Percentiles rank a stretch among this genome's conserved stretches.
phyloP scores from a whole-genome alignment of 1,284 basidiomycete species.

The Cutaneotrichosporon mucoides region DNA sequence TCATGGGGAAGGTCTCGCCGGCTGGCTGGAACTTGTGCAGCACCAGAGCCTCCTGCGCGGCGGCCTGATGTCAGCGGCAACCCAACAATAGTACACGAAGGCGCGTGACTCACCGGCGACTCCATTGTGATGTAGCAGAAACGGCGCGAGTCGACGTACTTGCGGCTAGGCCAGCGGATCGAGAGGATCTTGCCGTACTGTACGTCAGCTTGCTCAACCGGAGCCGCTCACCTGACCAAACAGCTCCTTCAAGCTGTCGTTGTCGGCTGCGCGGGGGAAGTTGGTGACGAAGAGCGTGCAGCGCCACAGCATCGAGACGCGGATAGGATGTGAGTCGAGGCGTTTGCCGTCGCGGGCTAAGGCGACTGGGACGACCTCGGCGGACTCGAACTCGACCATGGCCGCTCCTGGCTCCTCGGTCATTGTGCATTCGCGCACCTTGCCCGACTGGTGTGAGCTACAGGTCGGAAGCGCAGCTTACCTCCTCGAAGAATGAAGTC shows the following conservation, averaged over 20 bases:
- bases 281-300: conserved; percentile 97
- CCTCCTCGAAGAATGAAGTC: conserved; percentile 75
- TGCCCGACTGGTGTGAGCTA: conserved; percentile 64
- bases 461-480: conserved; percentile 54
- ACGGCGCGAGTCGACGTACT: conserved; percentile 80
- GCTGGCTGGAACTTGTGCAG: conserved; percentile 72
- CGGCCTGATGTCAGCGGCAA: conserved; percentile 51
- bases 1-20: conserved; percentile 59
- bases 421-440: conserved; percentile 66
- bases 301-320: conserved; percentile 84
- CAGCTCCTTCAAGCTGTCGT: conserved; percentile 66
- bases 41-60: conserved; percentile 71
- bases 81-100: conserved; percentile 36
- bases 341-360: conserved; percentile 91
- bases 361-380: conserved; percentile 71
- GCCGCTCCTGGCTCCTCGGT: conserved; percentile 37
- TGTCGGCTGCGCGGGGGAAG: conserved; percentile 82
- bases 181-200: conserved; percentile 89
- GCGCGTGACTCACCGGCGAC: conserved; percentile 62
- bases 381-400: conserved; percentile 46
- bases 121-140: conserved; percentile 95
- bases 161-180: conserved; percentile 96
- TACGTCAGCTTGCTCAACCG: conserved; percentile 4
- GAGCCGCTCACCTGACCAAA: conserved; percentile 64
- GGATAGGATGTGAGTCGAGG: conserved; percentile 63